phyloP scores from a whole-genome alignment of 2,329 filamentous ascomycete genomes.

The Penicillium italicum region DNA sequence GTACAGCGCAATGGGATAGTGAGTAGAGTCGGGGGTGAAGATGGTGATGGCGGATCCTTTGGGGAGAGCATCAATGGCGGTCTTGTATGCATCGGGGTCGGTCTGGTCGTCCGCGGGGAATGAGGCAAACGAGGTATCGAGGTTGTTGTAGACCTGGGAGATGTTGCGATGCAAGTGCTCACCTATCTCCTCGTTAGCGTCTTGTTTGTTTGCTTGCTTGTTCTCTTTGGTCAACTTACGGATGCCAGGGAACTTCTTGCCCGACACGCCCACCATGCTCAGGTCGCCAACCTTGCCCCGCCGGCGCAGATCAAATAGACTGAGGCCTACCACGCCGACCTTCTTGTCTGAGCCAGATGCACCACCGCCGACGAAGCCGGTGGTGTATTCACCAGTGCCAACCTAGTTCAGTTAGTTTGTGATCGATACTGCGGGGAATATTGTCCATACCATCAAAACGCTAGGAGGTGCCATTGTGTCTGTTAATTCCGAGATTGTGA shows the following conservation, averaged over 20 bases:
- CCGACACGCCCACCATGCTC: constrained; percentile 86
- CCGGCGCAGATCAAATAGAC: constrained; percentile 81
- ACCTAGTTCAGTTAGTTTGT: constrained; percentile 50
- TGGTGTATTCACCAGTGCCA: constrained; percentile 95
- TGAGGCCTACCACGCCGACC: constrained; percentile 86
- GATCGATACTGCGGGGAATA: background rate
- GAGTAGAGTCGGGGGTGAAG: constrained; percentile 91
- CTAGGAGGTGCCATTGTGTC: constrained; percentile 58
- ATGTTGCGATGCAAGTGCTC: constrained; percentile 87
- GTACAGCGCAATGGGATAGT: constrained; percentile 88
- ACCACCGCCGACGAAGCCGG: constrained; percentile 81
- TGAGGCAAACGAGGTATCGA: constrained; percentile 82
- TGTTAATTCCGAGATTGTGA: background rate
- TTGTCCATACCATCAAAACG: constrained; percentile 61
- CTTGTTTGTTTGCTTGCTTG: constrained; percentile 1
- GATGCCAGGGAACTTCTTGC: constrained; percentile 86
- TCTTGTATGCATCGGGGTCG: constrained; percentile 81
- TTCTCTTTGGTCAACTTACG: constrained; percentile 51
- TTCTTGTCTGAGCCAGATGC: constrained; percentile 91
- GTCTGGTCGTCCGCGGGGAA: constrained; percentile 69
- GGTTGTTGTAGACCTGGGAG: constrained; percentile 76
- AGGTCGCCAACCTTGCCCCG: constrained; percentile 83
- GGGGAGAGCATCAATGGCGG: constrained; percentile 76
- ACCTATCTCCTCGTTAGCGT: constrained; percentile 47
- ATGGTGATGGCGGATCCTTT: constrained; percentile 89